These are phyloP conservation scores for Monilinia aucupariae DNA, from an alignment of 2,329 filamentous ascomycete genomes.

Conservation along the genomic window DNA sequence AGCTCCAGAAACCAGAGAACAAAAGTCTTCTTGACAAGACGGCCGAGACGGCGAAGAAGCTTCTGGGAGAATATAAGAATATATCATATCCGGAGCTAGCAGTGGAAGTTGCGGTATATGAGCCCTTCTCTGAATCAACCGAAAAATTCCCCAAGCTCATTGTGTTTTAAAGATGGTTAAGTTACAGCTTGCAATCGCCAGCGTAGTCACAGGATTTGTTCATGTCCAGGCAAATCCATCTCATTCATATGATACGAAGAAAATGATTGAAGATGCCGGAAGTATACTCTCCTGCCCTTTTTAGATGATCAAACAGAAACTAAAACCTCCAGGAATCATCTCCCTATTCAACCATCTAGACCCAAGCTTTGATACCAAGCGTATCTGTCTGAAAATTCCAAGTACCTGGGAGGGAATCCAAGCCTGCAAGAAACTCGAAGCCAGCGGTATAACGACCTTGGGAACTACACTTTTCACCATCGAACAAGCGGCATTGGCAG, in stretches of 20 bases:
- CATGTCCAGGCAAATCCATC: conserved; percentile 58
- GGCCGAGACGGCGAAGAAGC: conserved; percentile 35
- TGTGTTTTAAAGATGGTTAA: conserved; percentile 45
- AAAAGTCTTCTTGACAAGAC: conserved; percentile 38
- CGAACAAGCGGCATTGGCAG: conserved; percentile 54
- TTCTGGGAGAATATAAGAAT: conserved; percentile 32
- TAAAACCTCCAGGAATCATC: conserved; percentile 42
- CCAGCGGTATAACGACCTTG: conserved; percentile 48
- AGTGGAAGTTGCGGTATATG: conserved; percentile 49
- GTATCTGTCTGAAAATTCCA: conserved; percentile 59
- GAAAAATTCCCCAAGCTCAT: background rate
- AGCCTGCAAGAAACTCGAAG: conserved; percentile 51
- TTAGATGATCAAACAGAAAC: background rate
- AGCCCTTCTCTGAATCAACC: background rate
- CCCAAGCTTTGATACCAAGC: conserved; percentile 40
- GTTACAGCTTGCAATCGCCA: conserved; percentile 47
- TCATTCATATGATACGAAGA: conserved; percentile 45
- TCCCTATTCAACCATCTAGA: conserved; percentile 43
- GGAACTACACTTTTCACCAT: conserved; percentile 60
- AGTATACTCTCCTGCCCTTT: conserved; percentile 37
- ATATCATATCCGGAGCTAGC: conserved; percentile 44
- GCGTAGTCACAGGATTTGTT: conserved; percentile 46
- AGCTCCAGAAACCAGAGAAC: conserved; percentile 42
- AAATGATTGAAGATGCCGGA: conserved; percentile 46
- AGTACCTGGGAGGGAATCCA: conserved; percentile 58